Evolutionary conservation across 345 rosid genomes (phyloP).

Genomic region (Eucalyptus regnans): DNA sequence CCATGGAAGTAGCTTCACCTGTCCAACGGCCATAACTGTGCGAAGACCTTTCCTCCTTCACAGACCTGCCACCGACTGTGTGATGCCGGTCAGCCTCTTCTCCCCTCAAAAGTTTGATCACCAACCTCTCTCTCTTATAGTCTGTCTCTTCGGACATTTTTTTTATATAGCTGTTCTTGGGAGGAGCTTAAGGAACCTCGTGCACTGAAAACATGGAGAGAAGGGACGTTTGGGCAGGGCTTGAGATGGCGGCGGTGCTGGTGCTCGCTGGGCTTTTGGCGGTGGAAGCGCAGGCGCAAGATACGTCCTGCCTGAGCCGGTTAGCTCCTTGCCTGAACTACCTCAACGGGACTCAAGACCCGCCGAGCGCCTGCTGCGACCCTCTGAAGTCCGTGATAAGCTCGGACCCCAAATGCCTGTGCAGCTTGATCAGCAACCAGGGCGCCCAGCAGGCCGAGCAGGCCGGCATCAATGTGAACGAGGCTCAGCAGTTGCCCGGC

Average conservation of each 20-base stretch:
- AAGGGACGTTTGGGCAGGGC: neutral
- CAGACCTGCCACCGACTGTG: neutral
- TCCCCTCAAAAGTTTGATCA: neutral
- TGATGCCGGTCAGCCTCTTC: neutral
- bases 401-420: conserved; percentile 45
- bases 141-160: neutral
- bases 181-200: neutral
- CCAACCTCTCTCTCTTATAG: neutral
- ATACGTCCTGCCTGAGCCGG: conserved; percentile 31
- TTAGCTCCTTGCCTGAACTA: conserved; percentile 52
- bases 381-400: conserved; percentile 48
- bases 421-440: conserved; percentile 45
- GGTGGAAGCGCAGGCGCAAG: neutral
- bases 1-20: conserved; percentile 9
- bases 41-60: neutral
- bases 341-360: conserved; percentile 39
- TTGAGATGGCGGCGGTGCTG: neutral
- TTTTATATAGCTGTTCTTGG: neutral
- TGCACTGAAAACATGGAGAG: neutral
- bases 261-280: neutral
- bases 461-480: conserved; percentile 45
- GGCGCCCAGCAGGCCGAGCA: conserved; percentile 37
- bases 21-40: neutral
- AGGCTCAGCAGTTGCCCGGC: conserved; percentile 63
- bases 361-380: conserved; percentile 49